Conservation (phyloP, 495 filamentous ascomycete genomes). For the Schizothecium vesticola region DNA sequence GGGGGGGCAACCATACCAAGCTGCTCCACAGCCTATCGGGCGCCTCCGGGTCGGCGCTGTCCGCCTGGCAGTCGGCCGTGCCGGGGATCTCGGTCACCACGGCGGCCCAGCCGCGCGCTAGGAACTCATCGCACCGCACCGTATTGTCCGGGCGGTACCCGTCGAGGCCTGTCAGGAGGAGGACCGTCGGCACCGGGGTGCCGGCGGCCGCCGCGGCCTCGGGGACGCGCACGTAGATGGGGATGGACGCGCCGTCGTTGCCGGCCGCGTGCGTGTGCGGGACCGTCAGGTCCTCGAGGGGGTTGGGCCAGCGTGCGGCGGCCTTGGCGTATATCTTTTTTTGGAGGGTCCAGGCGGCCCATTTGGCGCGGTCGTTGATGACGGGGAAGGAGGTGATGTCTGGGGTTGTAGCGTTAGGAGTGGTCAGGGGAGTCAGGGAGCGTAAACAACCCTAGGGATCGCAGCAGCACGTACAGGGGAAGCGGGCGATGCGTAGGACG, state of each 20-base stretch:
- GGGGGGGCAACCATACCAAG: conserved; percentile 23
- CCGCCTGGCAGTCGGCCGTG: conserved; percentile 71
- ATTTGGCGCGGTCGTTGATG: conserved; percentile 44
- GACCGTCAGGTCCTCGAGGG: conserved; percentile 55
- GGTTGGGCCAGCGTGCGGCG: conserved; percentile 47
- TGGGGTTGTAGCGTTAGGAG: background rate
- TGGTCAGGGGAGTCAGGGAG: background rate
- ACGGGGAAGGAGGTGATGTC: conserved; percentile 34
- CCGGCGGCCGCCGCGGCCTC: conserved; percentile 24
- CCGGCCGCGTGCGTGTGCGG: conserved; percentile 45
- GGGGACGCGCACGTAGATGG: conserved; percentile 61
- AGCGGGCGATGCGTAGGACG: conserved; percentile 68
- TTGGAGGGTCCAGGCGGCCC: conserved; percentile 60
- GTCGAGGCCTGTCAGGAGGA: conserved; percentile 72
- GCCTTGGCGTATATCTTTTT: conserved; percentile 62
- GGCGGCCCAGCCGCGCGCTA: conserved; percentile 53
- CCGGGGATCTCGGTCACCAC: conserved; percentile 72
- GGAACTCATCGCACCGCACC: conserved; percentile 61
- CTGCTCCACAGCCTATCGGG: conserved; percentile 58
- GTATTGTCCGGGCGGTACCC: conserved; percentile 77
- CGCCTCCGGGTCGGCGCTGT: conserved; percentile 42
- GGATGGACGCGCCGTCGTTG: conserved; percentile 53
- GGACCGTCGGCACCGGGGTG: conserved; percentile 49
- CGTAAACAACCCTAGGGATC: conserved; percentile 23
- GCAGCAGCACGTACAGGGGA: conserved; percentile 56